Evolutionary conservation across 176 grass and related monocot species (phyloP).

Genomic region (Avena sativa): DNA sequence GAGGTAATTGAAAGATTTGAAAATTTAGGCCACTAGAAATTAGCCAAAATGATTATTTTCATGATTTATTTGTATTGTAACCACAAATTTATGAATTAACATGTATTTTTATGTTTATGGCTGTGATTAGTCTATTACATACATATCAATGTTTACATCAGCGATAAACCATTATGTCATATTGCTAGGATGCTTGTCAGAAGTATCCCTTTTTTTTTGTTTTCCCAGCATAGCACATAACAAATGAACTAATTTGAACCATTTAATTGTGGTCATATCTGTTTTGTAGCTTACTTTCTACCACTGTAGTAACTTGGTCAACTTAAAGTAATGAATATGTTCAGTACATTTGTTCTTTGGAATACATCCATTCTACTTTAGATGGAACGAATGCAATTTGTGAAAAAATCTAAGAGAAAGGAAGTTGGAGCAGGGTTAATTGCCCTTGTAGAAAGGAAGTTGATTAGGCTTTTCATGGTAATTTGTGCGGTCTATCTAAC

Average conservation of each 20-base stretch:
- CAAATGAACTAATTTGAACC: background rate
- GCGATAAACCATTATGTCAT: background rate
- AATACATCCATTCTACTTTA: conserved; percentile 1
- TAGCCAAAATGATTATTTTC: background rate
- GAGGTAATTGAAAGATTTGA: background rate
- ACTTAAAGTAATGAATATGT: conserved; percentile 5
- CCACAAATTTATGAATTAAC: background rate
- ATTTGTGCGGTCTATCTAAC: background rate
- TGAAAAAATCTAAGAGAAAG: conserved; percentile 6
- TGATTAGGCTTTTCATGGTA: background rate
- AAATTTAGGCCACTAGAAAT: background rate
- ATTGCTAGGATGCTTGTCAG: background rate
- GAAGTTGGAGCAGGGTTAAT: conserved; percentile 7
- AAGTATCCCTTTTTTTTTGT: background rate
- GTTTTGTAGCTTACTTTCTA: conserved; percentile 15
- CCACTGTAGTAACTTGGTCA: background rate
- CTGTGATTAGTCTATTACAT: background rate
- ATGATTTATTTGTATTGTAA: background rate
- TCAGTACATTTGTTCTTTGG: background rate
- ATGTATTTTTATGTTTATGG: background rate
- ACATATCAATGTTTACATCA: background rate
- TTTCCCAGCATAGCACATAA: background rate
- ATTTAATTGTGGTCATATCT: conserved; percentile 8
- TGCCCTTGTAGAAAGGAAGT: background rate
- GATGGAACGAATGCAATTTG: background rate